Evolutionary conservation across 192 early-diverging fungal genomes (phyloP).

Genomic region (Spizellomyces sp.): DNA sequence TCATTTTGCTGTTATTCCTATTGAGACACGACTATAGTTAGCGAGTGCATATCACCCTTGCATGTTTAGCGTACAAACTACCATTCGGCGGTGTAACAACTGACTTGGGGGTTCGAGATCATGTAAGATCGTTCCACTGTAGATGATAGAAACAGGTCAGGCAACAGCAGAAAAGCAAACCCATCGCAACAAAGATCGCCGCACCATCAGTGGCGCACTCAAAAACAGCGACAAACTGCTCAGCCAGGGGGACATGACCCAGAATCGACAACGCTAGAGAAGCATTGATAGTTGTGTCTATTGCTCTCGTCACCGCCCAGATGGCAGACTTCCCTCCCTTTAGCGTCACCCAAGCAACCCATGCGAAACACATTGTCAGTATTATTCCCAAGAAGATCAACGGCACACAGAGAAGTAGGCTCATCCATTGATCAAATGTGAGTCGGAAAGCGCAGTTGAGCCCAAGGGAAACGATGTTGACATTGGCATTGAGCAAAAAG

Average conservation of each 20-base stretch:
- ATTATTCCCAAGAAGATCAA: conserved; percentile 6
- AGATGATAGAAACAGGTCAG: neutral
- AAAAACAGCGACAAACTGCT: conserved; percentile 31
- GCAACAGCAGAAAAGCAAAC: no score
- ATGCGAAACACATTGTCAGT: conserved; percentile 4
- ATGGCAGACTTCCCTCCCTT: neutral
- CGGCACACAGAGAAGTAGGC: conserved; percentile 12
- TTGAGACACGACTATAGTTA: no score
- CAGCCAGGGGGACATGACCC: conserved; percentile 26
- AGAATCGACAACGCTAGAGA: conserved; percentile 16
- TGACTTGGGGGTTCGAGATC: conserved; percentile 16
- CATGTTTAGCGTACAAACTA: neutral
- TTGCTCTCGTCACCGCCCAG: neutral
- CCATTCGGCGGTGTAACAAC: conserved; percentile 25
- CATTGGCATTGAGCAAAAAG: conserved; percentile 2
- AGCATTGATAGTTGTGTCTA: conserved; percentile 7
- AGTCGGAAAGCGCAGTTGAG: conserved; percentile 18
- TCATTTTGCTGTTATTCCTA: conserved; percentile 10
- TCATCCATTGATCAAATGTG: conserved; percentile 9
- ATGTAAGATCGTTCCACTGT: conserved; percentile 29
- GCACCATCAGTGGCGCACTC: conserved; percentile 32
- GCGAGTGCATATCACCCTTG: no score
- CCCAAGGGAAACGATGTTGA: conserved; percentile 10
- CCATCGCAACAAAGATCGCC: neutral
- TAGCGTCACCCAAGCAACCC: conserved; percentile 2